These are phyloP conservation scores for Cytospora mali DNA, from an alignment of 2,329 filamentous ascomycete species.

Conservation along the genomic window DNA sequence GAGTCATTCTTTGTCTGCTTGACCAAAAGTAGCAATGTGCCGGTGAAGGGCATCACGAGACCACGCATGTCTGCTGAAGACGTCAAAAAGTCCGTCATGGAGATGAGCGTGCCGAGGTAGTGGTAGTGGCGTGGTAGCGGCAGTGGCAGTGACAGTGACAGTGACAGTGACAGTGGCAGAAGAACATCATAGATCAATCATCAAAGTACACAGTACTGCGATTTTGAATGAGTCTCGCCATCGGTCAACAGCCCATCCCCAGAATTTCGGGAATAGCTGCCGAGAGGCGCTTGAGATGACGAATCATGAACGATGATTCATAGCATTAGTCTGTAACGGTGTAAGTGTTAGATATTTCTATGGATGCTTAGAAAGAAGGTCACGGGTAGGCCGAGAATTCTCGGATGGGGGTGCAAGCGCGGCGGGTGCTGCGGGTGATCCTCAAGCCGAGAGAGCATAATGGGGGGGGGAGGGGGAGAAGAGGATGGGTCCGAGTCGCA, in stretches of 20 bases:
- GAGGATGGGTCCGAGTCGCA: too few relatives aligned
- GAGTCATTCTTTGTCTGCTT: not conserved
- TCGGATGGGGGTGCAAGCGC: conserved; percentile 1
- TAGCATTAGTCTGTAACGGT: not conserved
- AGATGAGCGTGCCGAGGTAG: not conserved
- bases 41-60: not conserved
- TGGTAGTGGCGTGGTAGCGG: not conserved
- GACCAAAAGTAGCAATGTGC: not conserved
- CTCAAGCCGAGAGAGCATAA: not conserved
- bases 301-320: conserved; percentile 1
- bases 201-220: too few relatives aligned
- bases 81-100: not conserved
- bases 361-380: too few relatives aligned
- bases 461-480: too few relatives aligned
- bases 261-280: not conserved
- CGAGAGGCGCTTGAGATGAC: conserved; percentile 7
- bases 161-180: not conserved
- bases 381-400: too few relatives aligned
- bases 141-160: not conserved
- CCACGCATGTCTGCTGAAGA: not conserved
- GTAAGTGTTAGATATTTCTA: too few relatives aligned
- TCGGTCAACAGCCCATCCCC: not conserved
- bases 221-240: too few relatives aligned
- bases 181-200: conserved; percentile 4
- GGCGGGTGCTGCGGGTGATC: conserved; percentile 3